Evolutionary conservation across 2,329 filamentous ascomycete genomes (phyloP).

Genomic region (Ceratocystis variospora): DNA sequence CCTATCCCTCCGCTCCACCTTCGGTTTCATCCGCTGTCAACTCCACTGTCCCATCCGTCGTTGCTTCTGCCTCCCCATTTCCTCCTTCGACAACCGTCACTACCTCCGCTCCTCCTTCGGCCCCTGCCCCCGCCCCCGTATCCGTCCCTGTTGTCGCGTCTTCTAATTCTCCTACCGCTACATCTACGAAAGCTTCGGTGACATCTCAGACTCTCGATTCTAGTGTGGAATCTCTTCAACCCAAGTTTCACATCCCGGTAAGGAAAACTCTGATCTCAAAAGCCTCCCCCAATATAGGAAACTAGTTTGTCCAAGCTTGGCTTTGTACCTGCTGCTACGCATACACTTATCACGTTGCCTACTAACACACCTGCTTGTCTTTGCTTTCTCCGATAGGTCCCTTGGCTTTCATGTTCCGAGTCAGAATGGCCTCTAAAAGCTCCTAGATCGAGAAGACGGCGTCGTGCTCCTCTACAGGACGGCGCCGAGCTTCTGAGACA

Average conservation of each 20-base stretch:
- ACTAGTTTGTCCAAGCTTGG: background rate
- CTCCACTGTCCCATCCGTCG: background rate
- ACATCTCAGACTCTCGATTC: constrained; percentile 2
- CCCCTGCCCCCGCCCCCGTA: background rate
- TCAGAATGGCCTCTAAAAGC: constrained; percentile 35
- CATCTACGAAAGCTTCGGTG: background rate
- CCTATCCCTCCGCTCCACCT: constrained; percentile 9
- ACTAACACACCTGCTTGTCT: background rate
- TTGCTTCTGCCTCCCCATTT: constrained; percentile 6
- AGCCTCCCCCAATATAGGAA: background rate
- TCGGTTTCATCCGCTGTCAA: constrained; percentile 10
- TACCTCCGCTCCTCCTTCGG: background rate
- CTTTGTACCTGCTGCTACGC: background rate
- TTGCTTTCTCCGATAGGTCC: constrained; percentile 31
- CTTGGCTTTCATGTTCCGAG: constrained; percentile 43
- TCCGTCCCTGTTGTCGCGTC: background rate
- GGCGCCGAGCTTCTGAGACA: constrained; percentile 17
- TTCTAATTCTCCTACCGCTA: background rate
- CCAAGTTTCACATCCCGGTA: constrained; percentile 10
- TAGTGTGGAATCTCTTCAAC: background rate
- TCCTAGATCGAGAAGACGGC: constrained; percentile 22
- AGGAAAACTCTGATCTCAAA: background rate
- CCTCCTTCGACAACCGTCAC: background rate
- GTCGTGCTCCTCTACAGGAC: constrained; percentile 12
- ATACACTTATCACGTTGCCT: background rate